Percentiles rank a stretch among this genome's conserved stretches.
phyloP scores from a whole-genome alignment of 805 yeast genomes.

The Spathaspora passalidarum region DNA sequence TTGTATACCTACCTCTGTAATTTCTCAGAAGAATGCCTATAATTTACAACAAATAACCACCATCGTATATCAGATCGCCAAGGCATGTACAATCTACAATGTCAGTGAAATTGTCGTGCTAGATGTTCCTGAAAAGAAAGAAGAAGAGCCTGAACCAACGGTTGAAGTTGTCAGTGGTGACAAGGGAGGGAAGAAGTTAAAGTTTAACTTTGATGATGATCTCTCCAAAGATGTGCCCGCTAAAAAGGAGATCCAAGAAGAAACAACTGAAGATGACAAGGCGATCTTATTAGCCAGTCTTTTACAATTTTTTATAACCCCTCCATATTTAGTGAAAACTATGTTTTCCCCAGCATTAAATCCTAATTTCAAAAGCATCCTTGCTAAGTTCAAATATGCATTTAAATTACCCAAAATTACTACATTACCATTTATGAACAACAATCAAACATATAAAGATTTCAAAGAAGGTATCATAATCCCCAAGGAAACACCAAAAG shows the following conservation, averaged over 20 bases:
- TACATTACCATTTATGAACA: conserved; percentile 70
- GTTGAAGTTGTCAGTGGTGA: conserved; percentile 24
- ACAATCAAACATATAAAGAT: conserved; percentile 30
- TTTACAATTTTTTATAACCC: conserved; percentile 79
- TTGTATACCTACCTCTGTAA: conserved; percentile 70
- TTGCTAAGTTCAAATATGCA: conserved; percentile 58
- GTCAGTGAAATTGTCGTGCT: conserved; percentile 74
- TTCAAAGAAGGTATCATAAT: conserved; percentile 66
- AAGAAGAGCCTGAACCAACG: conserved; percentile 12
- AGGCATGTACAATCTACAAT: conserved; percentile 64
- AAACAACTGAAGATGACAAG: conserved; percentile 2
- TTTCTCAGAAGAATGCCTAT: conserved; percentile 52
- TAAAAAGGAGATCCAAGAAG: conserved; percentile 3
- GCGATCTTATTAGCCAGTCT: conserved; percentile 58
- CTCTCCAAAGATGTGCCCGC: conserved; percentile 12
- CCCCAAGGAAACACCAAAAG: conserved; percentile 37
- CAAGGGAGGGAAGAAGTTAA: conserved; percentile 16
- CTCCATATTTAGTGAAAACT: conserved; percentile 69
- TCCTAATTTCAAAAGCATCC: conserved; percentile 17
- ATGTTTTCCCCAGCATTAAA: conserved; percentile 46
- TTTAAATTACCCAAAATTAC: conserved; percentile 67
- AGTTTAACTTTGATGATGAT: conserved; percentile 21
- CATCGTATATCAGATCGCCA: conserved; percentile 74
- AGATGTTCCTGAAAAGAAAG: conserved; percentile 41
- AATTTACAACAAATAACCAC: conserved; percentile 73